Evolutionary conservation across 768 basidiomycete species (phyloP), one percentile per base, ranked within the genome.

Genomic region (Serendipita vermifera): DNA sequence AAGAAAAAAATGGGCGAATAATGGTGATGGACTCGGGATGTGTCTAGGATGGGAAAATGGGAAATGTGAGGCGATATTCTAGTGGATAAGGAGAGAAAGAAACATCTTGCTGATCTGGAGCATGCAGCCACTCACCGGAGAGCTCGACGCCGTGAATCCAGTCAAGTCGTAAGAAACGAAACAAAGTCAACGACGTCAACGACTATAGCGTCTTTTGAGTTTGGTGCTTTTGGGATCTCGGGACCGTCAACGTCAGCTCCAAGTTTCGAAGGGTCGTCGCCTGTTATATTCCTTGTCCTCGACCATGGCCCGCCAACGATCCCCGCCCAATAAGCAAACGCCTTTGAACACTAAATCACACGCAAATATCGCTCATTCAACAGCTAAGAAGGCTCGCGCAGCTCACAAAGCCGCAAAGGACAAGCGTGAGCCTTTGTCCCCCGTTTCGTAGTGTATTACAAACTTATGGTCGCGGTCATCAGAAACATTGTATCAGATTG

Each of bases 91-190:
- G 27, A 51, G 46, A 20, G 46, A 31, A 4, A 15, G 32, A 51
- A 31, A 31, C 32, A 41, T 41, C 26, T 26, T 41, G 22, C 46
- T 31, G 46, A 27, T 29, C 9, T 22, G 24, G 9, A 36, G 24
- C 17, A 29, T 3, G 46, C 46, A 51, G 46, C 46, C 46, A 51
- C 46, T 51, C 46, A 51, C 46, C 46, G n/a, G n/a, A n/a, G n/a
- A n/a, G n/a, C n/a, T n/a, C n/a, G n/a, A n/a, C n/a, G n/a, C n/a
- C n/a, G n/a, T n/a, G n/a, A n/a, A n/a, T n/a, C n/a, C n/a, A n/a
- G n/a, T n/a, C n/a, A n/a, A n/a, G n/a, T n/a, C n/a, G n/a, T n/a
- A n/a, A n/a, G n/a, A n/a, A n/a, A n/a, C n/a, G n/a, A n/a, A n/a
- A n/a, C n/a, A n/a, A n/a, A n/a, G n/a, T n/a, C n/a, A n/a, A n/a